Evolutionary conservation across 768 basidiomycete genomes (phyloP).

Genomic region (Hygrocybe coccinea): DNA sequence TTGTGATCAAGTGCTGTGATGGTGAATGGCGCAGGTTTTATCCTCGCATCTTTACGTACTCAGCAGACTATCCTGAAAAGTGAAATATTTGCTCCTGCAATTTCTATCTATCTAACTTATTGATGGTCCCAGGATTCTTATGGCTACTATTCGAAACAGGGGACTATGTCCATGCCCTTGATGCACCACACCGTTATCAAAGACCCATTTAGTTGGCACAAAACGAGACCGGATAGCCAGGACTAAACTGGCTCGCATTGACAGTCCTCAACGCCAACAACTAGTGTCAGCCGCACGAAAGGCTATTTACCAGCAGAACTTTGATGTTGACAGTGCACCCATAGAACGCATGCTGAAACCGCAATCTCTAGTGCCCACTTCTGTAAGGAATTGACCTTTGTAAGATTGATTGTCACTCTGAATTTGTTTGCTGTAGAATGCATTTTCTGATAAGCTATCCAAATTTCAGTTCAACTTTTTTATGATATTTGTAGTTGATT

Average conservation of each 20-base stretch:
- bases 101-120: conserved; percentile 8
- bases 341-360: background rate
- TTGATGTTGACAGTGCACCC: background rate
- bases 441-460: background rate
- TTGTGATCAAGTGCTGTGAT: conserved; percentile 28
- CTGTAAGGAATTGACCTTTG: background rate
- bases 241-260: background rate
- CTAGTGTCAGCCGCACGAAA: background rate
- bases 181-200: conserved; percentile 17
- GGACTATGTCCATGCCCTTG: conserved; percentile 24
- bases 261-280: conserved; percentile 5
- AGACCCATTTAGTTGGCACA: conserved; percentile 25
- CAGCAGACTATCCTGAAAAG: conserved; percentile 37
- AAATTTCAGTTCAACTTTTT: conserved; percentile 16
- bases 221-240: background rate
- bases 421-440: background rate
- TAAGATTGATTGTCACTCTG: background rate
- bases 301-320: conserved; percentile 1
- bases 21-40: conserved; percentile 25
- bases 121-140: conserved; percentile 18
- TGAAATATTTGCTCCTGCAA: conserved; percentile 10
- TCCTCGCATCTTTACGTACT: conserved; percentile 31
- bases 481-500: conserved; percentile 20
- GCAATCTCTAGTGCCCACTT: background rate
- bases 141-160: conserved; percentile 13